phyloP scores from a whole-genome alignment of 768 basidiomycete genomes.

The Termitomyces sp. region DNA sequence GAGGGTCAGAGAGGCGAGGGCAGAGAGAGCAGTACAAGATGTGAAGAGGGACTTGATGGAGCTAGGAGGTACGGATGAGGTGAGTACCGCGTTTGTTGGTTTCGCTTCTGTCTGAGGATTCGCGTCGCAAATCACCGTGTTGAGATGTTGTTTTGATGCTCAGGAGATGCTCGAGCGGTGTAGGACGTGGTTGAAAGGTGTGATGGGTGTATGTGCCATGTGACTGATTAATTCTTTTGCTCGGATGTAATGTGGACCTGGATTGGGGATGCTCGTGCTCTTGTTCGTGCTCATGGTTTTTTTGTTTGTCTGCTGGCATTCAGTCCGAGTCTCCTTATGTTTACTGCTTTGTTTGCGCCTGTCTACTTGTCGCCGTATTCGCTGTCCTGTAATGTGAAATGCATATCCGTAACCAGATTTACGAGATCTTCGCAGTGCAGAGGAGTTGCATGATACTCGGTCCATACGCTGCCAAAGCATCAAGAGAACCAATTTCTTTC shows the following conservation, averaged over 20 bases:
- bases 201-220: neutral
- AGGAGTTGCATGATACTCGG: too few species aligned
- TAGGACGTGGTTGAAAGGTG: conserved; percentile 6
- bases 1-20: conserved; percentile 14
- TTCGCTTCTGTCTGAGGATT: neutral
- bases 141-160: neutral
- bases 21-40: conserved; percentile 26
- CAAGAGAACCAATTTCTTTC: too few species aligned
- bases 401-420: too few species aligned
- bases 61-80: conserved; percentile 28
- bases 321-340: neutral
- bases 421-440: too few species aligned
- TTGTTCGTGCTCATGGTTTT: neutral
- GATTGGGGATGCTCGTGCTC: too few species aligned
- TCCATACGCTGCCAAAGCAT: too few species aligned
- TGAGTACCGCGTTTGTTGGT: conserved; percentile 16
- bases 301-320: neutral
- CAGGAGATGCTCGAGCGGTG: conserved; percentile 10
- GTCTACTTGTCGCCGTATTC: neutral
- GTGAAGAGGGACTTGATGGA: conserved; percentile 33
- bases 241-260: neutral
- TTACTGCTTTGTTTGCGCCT: neutral
- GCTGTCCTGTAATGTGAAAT: too few species aligned
- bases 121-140: neutral
- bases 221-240: neutral